Evolutionary conservation across 257 asterid genomes (phyloP).

Genomic region (Plantago elongata): DNA sequence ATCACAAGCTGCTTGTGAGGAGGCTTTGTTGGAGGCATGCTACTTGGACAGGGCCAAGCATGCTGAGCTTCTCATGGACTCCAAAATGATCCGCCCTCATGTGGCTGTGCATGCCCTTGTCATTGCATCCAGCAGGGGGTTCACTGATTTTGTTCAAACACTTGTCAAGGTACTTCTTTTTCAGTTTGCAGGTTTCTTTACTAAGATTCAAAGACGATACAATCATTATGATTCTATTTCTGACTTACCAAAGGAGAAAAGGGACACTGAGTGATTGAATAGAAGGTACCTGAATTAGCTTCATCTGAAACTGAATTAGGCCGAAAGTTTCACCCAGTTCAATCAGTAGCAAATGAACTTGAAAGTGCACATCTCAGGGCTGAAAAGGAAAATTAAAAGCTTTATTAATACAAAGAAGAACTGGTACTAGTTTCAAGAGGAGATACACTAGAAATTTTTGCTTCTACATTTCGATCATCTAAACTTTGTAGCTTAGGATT

Average conservation of each 20-base stretch:
- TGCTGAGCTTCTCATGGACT: constrained; percentile 62
- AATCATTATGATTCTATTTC: not conserved
- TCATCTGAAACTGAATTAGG: not conserved
- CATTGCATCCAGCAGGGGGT: constrained; percentile 63
- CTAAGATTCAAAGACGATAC: not conserved
- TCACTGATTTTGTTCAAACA: constrained; percentile 39
- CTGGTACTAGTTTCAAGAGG: no score
- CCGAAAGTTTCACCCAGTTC: not conserved
- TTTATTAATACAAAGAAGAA: no score
- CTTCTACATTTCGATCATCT: no score
- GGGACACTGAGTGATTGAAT: not conserved
- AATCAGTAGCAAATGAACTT: no score
- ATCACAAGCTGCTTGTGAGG: constrained; percentile 66
- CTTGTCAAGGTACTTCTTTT: constrained; percentile 46
- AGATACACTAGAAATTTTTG: no score
- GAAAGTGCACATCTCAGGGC: no score
- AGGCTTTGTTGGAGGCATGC: constrained; percentile 70
- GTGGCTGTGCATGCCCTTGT: constrained; percentile 71
- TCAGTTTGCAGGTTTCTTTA: not conserved
- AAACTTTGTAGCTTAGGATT: no score
- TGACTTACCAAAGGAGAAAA: no score
- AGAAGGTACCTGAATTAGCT: not conserved
- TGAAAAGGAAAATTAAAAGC: no score
- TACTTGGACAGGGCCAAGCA: constrained; percentile 41
- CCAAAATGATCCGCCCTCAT: constrained; percentile 61